Evolutionary conservation across 208 protist genomes (phyloP).

Genomic region (Trypanosoma avium): DNA sequence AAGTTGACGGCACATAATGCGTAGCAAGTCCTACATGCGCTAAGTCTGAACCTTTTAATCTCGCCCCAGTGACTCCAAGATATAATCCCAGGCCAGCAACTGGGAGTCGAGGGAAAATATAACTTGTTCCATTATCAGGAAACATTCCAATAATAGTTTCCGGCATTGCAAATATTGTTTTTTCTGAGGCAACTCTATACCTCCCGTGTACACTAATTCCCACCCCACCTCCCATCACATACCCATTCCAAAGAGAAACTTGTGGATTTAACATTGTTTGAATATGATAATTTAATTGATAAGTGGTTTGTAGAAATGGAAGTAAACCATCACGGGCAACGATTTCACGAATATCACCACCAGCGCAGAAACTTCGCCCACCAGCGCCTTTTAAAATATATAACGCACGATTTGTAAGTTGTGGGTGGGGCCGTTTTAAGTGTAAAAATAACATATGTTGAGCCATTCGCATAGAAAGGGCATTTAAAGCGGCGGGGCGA

Average conservation of each 20-base stretch:
- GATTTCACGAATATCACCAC: slow-evolving; percentile 71
- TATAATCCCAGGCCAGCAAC: slow-evolving; percentile 60
- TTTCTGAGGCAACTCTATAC: slow-evolving; percentile 79
- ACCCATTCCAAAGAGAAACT: slow-evolving; percentile 81
- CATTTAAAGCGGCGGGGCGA: slow-evolving; percentile 39
- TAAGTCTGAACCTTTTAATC: slow-evolving; percentile 70
- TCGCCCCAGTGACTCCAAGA: slow-evolving; percentile 72
- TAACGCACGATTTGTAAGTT: slow-evolving; percentile 32
- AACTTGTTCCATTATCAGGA: slow-evolving; percentile 74
- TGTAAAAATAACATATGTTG: slow-evolving; percentile 43
- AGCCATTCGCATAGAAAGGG: slow-evolving; percentile 47
- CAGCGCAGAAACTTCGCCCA: slow-evolving; percentile 82
- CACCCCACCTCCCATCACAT: slow-evolving; percentile 80
- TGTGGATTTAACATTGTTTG: slow-evolving; percentile 44
- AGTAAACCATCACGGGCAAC: slow-evolving; percentile 32
- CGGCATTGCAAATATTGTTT: slow-evolving; percentile 81
- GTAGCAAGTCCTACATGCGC: slow-evolving; percentile 76
- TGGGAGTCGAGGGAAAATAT: slow-evolving; percentile 62
- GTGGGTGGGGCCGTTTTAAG: slow-evolving; percentile 35
- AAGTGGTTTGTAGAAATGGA: slow-evolving; percentile 46
- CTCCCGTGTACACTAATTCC: slow-evolving; percentile 69
- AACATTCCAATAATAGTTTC: slow-evolving; percentile 83
- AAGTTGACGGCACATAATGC: slow-evolving; percentile 64
- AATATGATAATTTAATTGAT: slow-evolving; percentile 68
- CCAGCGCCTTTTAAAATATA: slow-evolving; percentile 69